phyloP scores from a whole-genome alignment of 768 basidiomycete species.

The Suillus plorans region DNA sequence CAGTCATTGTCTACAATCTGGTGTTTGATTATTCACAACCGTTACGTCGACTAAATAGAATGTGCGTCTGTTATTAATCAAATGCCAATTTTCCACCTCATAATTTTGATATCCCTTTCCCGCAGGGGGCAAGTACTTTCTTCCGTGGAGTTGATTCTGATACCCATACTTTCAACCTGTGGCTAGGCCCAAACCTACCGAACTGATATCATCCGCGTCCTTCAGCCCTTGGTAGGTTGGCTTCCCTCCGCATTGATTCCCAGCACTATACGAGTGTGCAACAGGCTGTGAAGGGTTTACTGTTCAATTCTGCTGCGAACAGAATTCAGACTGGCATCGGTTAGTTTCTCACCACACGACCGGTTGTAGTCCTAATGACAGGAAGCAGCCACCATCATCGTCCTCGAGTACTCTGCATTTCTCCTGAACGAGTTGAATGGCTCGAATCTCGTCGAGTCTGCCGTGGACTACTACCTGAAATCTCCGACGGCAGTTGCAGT shows the following conservation, averaged over 20 bases:
- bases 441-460: no score
- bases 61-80: neutral
- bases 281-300: neutral
- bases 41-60: neutral
- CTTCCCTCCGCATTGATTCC: neutral
- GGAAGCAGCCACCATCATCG: no score
- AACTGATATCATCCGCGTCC: rapidly evolving
- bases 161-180: neutral
- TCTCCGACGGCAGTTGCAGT: no score
- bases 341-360: neutral
- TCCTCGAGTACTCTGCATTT: no score
- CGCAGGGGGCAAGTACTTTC: neutral
- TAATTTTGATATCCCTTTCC: neutral
- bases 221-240: neutral
- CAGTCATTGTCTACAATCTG: neutral
- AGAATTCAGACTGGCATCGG: neutral
- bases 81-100: neutral
- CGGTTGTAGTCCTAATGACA: no score
- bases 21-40: neutral
- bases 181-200: rapidly evolving
- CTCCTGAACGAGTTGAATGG: no score
- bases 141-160: neutral
- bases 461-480: no score
- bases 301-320: neutral
- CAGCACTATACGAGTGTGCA: neutral